Conservation (phyloP, 2,329 filamentous ascomycete species). For the Ilyonectria robusta region DNA sequence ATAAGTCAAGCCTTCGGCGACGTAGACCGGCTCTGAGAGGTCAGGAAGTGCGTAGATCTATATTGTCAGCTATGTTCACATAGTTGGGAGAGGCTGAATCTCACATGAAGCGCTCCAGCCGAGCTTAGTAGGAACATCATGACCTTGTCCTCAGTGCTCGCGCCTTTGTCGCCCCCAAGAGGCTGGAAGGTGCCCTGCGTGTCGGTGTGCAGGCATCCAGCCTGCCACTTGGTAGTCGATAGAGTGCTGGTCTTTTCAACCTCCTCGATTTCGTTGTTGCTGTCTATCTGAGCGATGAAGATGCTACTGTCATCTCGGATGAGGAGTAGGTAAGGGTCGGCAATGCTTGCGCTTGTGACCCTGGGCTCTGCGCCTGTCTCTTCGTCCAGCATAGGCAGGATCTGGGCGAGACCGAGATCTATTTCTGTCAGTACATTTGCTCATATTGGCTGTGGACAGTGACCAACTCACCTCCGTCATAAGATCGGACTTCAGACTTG, state of each 20-base stretch:
- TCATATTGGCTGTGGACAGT: not conserved
- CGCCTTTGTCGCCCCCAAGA: conserved; percentile 55
- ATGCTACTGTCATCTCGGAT: conserved; percentile 87
- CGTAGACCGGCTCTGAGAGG: conserved; percentile 78
- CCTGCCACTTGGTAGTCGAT: conserved; percentile 79
- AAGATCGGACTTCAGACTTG: conserved; percentile 88
- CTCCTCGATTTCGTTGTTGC: conserved; percentile 87
- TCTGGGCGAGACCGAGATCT: conserved; percentile 92
- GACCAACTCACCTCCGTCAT: conserved; percentile 81
- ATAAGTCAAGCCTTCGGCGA: conserved; percentile 82
- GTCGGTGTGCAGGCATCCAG: conserved; percentile 87
- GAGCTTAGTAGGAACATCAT: conserved; percentile 84
- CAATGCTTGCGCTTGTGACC: conserved; percentile 85
- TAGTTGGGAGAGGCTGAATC: conserved; percentile 45
- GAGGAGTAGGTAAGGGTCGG: conserved; percentile 87
- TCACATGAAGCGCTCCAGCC: conserved; percentile 81
- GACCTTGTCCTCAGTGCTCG: conserved; percentile 63
- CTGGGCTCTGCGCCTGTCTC: conserved; percentile 86
- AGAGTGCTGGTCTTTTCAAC: conserved; percentile 73
- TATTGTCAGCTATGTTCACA: conserved; percentile 18
- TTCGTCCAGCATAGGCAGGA: conserved; percentile 93
- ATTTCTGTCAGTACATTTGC: conserved; percentile 36
- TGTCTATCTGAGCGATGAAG: conserved; percentile 83
- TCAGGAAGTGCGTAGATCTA: conserved; percentile 85
- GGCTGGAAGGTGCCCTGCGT: conserved; percentile 68